Evolutionary conservation across 208 protist genomes (phyloP), one percentile per base, ranked within the genome.

Genomic region (Trypanosoma theileri): DNA sequence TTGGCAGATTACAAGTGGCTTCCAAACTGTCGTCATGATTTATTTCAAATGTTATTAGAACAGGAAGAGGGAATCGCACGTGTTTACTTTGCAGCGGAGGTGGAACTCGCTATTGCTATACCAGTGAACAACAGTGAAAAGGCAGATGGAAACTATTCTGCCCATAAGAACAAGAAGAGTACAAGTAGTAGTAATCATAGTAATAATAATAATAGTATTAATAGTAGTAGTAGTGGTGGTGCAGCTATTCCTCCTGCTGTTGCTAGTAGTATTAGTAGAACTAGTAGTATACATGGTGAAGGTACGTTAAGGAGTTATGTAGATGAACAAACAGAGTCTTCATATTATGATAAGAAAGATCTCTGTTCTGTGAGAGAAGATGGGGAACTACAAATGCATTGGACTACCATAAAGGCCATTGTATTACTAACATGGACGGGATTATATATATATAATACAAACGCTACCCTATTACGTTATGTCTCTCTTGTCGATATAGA

Each of bases 1-100:
- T 0, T 70, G 4, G 50, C 53, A 19, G 65, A 70, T 26, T 61
- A 70, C 54, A 63, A 19, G n/a, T 70, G 65, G 65, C 54, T 70
- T 26, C 65, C 53, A 16, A 19, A 2, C 10, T 28, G 28, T 44
- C 53, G 54, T 26, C 65, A 70, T 11, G 41, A 22, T n/a, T 8
- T 31, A 7, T 70, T 70, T 56, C 53, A 70, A 61, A 41, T 61
- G 3, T 8, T 59, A 1, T 41, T 69, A 40, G 57, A 66, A 42
- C 57, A 28, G 9, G 69, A 66, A 9, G 57, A 59, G 9, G 52
- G 56, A 9, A 42, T 73, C 31, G 67, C 57, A n/a, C 41, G 56
- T 35, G 48, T 73, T 35, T 63, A 66, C 21, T 66, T 64, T 26
- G 12, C 66, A 17, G 54, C 21, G 16, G 67, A 73, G 42, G 58